phyloP scores from a whole-genome alignment of 371 early-diverging fungal species.

The Polyrhizophydium stewartii region DNA sequence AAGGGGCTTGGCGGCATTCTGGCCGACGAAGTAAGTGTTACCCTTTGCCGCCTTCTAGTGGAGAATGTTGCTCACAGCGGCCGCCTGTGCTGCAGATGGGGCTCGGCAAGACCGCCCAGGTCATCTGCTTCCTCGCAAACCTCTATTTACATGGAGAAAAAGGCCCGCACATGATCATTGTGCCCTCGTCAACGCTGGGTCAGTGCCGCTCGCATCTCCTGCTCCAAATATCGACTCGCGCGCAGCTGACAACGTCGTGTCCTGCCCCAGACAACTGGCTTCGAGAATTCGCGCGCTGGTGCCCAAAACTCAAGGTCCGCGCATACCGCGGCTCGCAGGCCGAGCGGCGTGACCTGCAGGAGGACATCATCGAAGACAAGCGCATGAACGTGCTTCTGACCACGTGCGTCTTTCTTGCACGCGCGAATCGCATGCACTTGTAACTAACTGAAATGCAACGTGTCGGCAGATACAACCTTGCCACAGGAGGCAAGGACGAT shows the following conservation, averaged over 20 bases:
- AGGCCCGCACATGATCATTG: slow-evolving; percentile 81
- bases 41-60: background rate
- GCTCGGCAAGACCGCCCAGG: slow-evolving; percentile 97
- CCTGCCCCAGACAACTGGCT: slow-evolving; percentile 72
- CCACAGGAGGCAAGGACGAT: slow-evolving; percentile 67
- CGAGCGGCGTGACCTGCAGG: slow-evolving; percentile 58
- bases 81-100: slow-evolving; percentile 63
- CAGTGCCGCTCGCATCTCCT: background rate
- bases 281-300: slow-evolving; percentile 73
- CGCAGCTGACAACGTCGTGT: background rate
- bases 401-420: slow-evolving; percentile 19
- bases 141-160: slow-evolving; percentile 52
- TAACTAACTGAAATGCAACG: too few species aligned
- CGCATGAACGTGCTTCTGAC: slow-evolving; percentile 49
- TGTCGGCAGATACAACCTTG: slow-evolving; percentile 61
- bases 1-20: slow-evolving; percentile 80
- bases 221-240: background rate
- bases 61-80: background rate
- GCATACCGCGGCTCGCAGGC: slow-evolving; percentile 69
- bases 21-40: slow-evolving; percentile 73
- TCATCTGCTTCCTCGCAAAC: slow-evolving; percentile 78
- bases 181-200: slow-evolving; percentile 80
- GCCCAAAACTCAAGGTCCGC: slow-evolving; percentile 60
- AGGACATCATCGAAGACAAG: slow-evolving; percentile 7
- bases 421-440: background rate